phyloP scores from a whole-genome alignment of 768 basidiomycete species.

The Termitomyces sp. region DNA sequence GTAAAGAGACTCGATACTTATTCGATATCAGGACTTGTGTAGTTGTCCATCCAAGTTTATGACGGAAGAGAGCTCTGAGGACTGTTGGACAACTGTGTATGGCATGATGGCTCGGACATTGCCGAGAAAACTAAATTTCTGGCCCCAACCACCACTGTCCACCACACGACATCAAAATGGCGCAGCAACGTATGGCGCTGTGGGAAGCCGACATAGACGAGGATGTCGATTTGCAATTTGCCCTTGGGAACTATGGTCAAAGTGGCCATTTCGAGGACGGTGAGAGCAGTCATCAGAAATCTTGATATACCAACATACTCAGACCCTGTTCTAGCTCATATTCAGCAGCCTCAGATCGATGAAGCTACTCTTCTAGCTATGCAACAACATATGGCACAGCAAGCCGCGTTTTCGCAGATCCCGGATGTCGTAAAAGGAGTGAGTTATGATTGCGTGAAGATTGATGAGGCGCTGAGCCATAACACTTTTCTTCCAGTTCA shows the following conservation, averaged over 20 bases:
- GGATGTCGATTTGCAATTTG: conserved; percentile 70
- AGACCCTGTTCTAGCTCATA: conserved; percentile 35
- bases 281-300: conserved; percentile 24
- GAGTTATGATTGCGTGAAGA: conserved; percentile 27
- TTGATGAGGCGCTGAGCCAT: conserved; percentile 2
- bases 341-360: conserved; percentile 64
- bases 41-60: too few relatives aligned
- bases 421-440: conserved; percentile 90
- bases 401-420: conserved; percentile 78
- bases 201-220: conserved; percentile 86
- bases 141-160: conserved; percentile 10
- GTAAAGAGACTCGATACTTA: background rate
- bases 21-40: background rate
- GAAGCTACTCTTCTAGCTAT: conserved; percentile 68
- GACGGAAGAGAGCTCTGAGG: too few relatives aligned
- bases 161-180: conserved; percentile 35
- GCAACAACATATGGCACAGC: conserved; percentile 84
- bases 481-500: conserved; percentile 56
- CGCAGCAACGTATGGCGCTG: conserved; percentile 64
- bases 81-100: too few relatives aligned
- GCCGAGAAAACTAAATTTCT: conserved; percentile 36
- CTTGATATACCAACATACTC: conserved; percentile 9
- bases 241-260: conserved; percentile 69
- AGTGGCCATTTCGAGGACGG: conserved; percentile 68
- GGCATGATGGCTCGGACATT: conserved; percentile 26